A percentile compares a stretch with the other conserved stretches of the same genome.
These are phyloP conservation scores for Sideroxylon spinosum DNA, from an alignment of 179 eudicot species.

Conservation along the genomic window DNA sequence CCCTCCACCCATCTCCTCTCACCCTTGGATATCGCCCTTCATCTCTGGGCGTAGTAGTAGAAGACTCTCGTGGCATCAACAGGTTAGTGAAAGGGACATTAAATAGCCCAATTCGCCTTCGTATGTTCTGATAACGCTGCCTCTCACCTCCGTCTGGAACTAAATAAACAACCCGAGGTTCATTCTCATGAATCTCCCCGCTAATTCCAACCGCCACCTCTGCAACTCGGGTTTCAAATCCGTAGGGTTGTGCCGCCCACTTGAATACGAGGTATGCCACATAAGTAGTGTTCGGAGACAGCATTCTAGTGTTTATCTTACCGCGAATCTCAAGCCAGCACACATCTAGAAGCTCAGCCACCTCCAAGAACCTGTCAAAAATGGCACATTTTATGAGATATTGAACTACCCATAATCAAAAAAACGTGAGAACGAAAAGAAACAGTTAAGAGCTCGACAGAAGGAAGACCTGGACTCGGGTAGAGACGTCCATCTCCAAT, in stretches of 20 bases:
- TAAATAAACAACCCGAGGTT: constrained; percentile 19
- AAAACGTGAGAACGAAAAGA: not conserved
- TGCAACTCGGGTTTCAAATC: constrained; percentile 40
- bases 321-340: constrained; percentile 75
- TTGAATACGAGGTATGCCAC: constrained; percentile 55
- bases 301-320: constrained; percentile 24
- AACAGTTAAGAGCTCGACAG: not conserved
- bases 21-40: constrained; percentile 14
- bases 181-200: constrained; percentile 14
- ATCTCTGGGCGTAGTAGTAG: not conserved
- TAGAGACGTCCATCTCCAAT: constrained; percentile 58
- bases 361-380: constrained; percentile 49
- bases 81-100: too few relatives aligned
- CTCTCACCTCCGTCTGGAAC: constrained; percentile 19
- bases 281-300: constrained; percentile 55
- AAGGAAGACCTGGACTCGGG: constrained; percentile 34
- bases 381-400: not conserved
- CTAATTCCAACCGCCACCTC: constrained; percentile 29
- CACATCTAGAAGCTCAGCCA: constrained; percentile 44
- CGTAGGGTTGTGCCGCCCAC: constrained; percentile 20
- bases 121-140: not conserved
- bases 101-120: not conserved
- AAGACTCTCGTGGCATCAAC: too few relatives aligned
- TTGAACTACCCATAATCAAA: not conserved
- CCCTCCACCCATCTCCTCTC: constrained; percentile 59